phyloP scores from a whole-genome alignment of 2,329 filamentous ascomycete species.

The Cytospora paraplurivora region DNA sequence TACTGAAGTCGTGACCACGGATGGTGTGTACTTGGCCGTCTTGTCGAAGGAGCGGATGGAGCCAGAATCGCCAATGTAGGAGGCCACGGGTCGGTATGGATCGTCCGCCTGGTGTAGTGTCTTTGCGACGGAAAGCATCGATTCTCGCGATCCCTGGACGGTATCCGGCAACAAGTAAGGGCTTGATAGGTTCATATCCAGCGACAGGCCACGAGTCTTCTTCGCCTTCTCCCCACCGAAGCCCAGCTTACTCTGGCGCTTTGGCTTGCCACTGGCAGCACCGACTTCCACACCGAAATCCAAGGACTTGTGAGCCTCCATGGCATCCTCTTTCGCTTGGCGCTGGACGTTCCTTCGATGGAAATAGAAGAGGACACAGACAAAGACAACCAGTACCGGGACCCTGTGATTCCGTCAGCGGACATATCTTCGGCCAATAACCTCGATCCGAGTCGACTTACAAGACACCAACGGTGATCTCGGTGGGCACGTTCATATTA shows the following conservation, averaged over 20 bases:
- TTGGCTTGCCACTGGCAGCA: slow-evolving; percentile 40
- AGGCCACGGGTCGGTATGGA: slow-evolving; percentile 71
- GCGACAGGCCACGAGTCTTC: slow-evolving; percentile 60
- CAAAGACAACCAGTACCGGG: slow-evolving; percentile 54
- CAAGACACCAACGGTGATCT: slow-evolving; percentile 25
- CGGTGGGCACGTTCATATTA: slow-evolving; percentile 17
- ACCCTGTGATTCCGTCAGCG: slow-evolving; percentile 57
- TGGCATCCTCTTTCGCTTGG: slow-evolving; percentile 73
- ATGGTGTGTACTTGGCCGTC: slow-evolving; percentile 40
- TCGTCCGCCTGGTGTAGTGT: slow-evolving; percentile 76
- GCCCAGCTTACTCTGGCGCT: slow-evolving; percentile 50
- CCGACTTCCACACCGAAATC: slow-evolving; percentile 70
- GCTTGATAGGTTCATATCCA: slow-evolving; percentile 75
- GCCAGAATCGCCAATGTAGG: slow-evolving; percentile 59
- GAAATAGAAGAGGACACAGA: slow-evolving; percentile 71
- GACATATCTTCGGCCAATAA: background rate
- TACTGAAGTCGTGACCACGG: slow-evolving; percentile 21
- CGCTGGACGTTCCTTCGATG: slow-evolving; percentile 77
- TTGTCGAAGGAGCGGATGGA: slow-evolving; percentile 57
- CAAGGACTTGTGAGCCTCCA: slow-evolving; percentile 85
- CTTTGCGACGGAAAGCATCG: slow-evolving; percentile 80
- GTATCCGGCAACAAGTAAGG: slow-evolving; percentile 93
- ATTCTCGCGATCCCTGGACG: slow-evolving; percentile 78
- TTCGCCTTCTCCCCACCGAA: slow-evolving; percentile 60
- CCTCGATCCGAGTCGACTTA: slow-evolving; percentile 12